Evolutionary conservation across 305 asterid species (phyloP), one percentile per base, ranked within the genome.

Genomic region (Solanum chacoense): DNA sequence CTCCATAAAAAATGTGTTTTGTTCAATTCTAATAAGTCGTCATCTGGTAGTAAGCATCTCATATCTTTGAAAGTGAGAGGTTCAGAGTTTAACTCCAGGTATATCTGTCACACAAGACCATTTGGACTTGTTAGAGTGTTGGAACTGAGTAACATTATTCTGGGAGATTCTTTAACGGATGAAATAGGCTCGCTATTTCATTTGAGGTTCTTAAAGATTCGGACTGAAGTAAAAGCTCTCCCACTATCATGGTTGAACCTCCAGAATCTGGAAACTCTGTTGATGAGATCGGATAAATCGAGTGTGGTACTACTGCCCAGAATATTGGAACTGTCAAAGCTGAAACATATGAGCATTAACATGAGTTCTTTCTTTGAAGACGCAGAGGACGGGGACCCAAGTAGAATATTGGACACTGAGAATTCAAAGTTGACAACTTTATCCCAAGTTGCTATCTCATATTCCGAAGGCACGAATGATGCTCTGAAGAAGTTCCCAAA

Each of bases 61-160:
- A 16, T 50, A 50, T 50, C n/a, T 2, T 50, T 50, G 22, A 50
- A 16, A 37, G 40, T 37, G 11, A 37, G 11, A 8, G 40, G 40
- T 37, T 37, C 40, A 9, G 40, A 37, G 11, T 6, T 4, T 45
- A 31, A 14, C 8, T 35, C 24, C 24, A 4, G 8, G 3, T 14
- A 14, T 73, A 14, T 31, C 79, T 3, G 6, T 16, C 79, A 14
- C 38, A 14, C 20, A 73, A 18, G 24, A 73, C 79, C 16, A 2
- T 16, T 73, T n/a, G 6, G 73, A 16, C 32, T 88, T 59, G 91
- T 87, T 24, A 89, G 87, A 85, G 87, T 88, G 50, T 74, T 89
- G 87, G 84, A 88, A n/a, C 35, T 79, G 22, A 3, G 11, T 9
- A 37, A 9, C 42, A 9, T 37, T 37, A 9, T 37, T 37, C 42